Evolutionary conservation across 1,139 yeast species (phyloP).

Genomic region (Sugiyamaella japonica): DNA sequence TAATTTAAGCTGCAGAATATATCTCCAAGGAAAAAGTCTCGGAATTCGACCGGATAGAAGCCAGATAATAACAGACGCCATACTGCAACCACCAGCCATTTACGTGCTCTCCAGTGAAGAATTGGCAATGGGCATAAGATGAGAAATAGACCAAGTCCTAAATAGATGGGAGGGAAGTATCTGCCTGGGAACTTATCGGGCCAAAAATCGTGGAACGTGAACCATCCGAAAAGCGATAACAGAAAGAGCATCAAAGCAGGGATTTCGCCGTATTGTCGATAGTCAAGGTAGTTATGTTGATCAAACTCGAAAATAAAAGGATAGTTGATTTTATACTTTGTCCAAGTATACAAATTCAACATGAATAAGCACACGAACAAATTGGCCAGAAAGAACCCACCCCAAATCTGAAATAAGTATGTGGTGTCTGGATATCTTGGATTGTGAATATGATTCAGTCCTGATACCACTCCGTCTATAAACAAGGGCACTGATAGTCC

Average conservation of each 20-base stretch:
- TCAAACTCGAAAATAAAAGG: constrained; percentile 90
- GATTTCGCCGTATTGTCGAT: constrained; percentile 60
- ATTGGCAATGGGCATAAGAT: constrained; percentile 52
- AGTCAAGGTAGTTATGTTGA: constrained; percentile 66
- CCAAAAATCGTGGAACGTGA: constrained; percentile 73
- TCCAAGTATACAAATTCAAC: constrained; percentile 72
- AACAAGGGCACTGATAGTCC: constrained; percentile 74
- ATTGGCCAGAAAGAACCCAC: constrained; percentile 72
- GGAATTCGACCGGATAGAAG: constrained; percentile 88
- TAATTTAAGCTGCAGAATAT: constrained; percentile 85
- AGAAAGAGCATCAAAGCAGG: constrained; percentile 61
- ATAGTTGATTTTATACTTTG: constrained; percentile 73
- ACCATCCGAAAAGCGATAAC: constrained; percentile 65
- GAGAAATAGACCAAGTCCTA: constrained; percentile 58
- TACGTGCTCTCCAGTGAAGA: constrained; percentile 55
- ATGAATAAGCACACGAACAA: constrained; percentile 64
- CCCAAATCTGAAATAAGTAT: constrained; percentile 83
- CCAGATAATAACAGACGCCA: constrained; percentile 81
- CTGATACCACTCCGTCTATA: constrained; percentile 52
- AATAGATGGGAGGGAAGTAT: constrained; percentile 79
- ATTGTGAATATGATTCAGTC: constrained; percentile 41
- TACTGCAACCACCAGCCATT: constrained; percentile 72
- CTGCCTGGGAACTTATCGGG: constrained; percentile 59
- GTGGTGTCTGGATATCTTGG: constrained; percentile 36
- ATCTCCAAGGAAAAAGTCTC: constrained; percentile 93